These are phyloP conservation scores for Salix arbutifolia DNA, from an alignment of 345 rosid genomes.

Conservation along the genomic window DNA sequence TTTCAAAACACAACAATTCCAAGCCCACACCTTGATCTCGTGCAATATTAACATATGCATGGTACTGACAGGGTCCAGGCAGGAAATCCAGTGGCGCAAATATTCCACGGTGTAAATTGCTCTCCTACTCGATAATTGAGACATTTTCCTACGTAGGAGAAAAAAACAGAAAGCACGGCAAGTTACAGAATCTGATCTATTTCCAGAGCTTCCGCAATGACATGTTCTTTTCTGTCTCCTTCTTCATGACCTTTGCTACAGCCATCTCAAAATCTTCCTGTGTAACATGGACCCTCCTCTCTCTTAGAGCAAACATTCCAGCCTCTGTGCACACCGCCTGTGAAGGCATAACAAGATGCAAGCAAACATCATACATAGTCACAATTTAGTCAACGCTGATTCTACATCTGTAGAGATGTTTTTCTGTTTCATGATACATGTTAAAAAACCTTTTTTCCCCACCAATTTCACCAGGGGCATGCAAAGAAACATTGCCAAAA, in stretches of 20 bases:
- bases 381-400: neutral
- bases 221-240: slow-evolving; percentile 99
- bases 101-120: neutral
- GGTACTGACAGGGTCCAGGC: neutral
- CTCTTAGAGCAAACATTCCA: slow-evolving; percentile 97
- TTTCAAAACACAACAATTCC: too few species aligned
- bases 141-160: neutral
- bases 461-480: neutral
- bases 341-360: slow-evolving; percentile 5
- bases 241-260: slow-evolving; percentile 99
- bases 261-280: slow-evolving; percentile 99
- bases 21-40: neutral
- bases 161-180: neutral
- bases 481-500: neutral
- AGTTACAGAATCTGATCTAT: slow-evolving; percentile 26
- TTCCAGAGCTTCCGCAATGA: slow-evolving; percentile 97
- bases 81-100: neutral
- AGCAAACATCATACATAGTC: neutral
- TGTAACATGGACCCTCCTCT: slow-evolving; percentile 94
- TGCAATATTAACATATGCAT: neutral
- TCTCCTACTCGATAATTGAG: neutral
- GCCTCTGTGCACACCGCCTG: slow-evolving; percentile 99
- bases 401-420: neutral
- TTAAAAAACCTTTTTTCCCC: neutral
- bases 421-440: neutral